phyloP scores from a whole-genome alignment of 306 rosid genomes.

The Citrullus colocynthis region DNA sequence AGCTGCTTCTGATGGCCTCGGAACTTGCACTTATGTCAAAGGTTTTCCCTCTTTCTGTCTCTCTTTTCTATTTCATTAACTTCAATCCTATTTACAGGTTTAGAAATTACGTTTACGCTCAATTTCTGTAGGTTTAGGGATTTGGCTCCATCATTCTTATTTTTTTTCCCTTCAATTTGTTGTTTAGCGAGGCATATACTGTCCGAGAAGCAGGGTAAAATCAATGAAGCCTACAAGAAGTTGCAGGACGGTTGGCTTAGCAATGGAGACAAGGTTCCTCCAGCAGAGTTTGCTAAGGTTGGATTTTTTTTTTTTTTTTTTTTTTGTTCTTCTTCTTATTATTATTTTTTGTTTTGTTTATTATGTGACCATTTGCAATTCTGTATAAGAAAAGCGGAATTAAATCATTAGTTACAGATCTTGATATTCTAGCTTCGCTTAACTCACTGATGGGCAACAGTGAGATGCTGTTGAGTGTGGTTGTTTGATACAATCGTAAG shows the following conservation, averaged over 20 bases:
- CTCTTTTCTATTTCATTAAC: neutral
- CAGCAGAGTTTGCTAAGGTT: conserved; percentile 92
- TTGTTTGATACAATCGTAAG: neutral
- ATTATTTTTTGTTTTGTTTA: neutral
- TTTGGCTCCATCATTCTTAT: neutral
- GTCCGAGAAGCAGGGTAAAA: conserved; percentile 95
- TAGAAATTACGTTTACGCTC: neutral
- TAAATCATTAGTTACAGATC: neutral
- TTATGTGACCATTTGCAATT: neutral
- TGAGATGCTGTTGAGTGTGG: neutral
- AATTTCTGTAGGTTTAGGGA: neutral
- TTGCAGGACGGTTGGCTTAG: conserved; percentile 89
- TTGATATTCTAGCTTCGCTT: neutral
- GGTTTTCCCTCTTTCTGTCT: conserved; percentile 22
- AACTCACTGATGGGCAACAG: neutral
- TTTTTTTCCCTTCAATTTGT: neutral
- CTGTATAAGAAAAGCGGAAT: neutral
- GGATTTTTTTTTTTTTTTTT: too few relatives aligned
- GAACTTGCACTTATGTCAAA: conserved; percentile 95
- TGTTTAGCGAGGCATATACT: conserved; percentile 70
- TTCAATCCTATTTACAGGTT: neutral
- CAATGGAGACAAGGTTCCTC: conserved; percentile 91
- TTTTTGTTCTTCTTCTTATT: neutral
- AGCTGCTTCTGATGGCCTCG: conserved; percentile 63
- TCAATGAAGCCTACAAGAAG: conserved; percentile 93